Conservation (phyloP, 2,329 filamentous ascomycete genomes). For the Triangularia verruculosa region DNA sequence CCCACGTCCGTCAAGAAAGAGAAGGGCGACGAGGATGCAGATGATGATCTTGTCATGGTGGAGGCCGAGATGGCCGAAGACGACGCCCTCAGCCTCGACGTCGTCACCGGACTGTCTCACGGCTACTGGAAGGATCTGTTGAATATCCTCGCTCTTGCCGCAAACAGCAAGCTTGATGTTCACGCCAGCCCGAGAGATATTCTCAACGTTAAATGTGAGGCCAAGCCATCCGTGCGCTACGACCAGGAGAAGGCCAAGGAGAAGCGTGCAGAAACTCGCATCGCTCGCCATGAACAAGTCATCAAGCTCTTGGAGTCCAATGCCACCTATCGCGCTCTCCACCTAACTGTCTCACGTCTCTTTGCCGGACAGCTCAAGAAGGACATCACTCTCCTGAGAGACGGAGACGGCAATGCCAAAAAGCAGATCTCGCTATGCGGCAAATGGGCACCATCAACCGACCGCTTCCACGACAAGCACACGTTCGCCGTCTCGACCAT, state of each 20-base stretch:
- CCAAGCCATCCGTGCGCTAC: conserved; percentile 19
- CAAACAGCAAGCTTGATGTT: conserved; percentile 44
- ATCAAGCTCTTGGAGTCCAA: background rate
- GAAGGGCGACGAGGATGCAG: conserved; percentile 26
- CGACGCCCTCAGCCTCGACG: conserved; percentile 38
- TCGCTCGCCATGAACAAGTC: background rate
- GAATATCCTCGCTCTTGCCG: conserved; percentile 53
- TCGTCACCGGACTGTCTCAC: conserved; percentile 50
- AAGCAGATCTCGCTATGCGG: conserved; percentile 52
- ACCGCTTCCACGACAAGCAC: conserved; percentile 55
- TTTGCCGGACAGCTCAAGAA: conserved; percentile 53
- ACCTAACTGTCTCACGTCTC: conserved; percentile 52
- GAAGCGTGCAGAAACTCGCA: conserved; percentile 10
- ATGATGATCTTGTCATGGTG: conserved; percentile 37
- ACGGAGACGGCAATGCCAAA: conserved; percentile 37
- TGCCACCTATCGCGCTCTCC: conserved; percentile 48
- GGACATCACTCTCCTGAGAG: conserved; percentile 43
- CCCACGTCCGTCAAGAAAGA: conserved; percentile 47
- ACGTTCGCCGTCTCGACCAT: conserved; percentile 57
- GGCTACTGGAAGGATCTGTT: conserved; percentile 63
- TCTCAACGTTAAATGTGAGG: conserved; percentile 38
- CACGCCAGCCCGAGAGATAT: conserved; percentile 39
- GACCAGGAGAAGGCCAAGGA: conserved; percentile 26
- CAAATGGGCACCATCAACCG: conserved; percentile 58
- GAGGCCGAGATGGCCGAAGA: conserved; percentile 37